Evolutionary conservation across 805 yeast species (phyloP), one percentile per base, ranked within the genome.

Genomic region (Candida fluviatilis): DNA sequence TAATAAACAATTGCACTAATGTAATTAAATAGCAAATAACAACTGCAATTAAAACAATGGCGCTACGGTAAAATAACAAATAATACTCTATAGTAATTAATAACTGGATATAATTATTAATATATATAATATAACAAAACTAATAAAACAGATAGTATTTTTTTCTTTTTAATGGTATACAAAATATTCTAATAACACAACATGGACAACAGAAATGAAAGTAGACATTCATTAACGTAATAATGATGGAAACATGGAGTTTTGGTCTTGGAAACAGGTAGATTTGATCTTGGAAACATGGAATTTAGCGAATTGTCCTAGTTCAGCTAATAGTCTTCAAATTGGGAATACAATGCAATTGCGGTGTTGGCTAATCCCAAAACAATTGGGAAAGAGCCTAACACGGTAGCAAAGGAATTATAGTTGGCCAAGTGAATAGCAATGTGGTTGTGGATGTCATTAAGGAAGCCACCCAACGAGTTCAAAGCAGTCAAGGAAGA

Each of bases 321-420:
- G 17, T 26, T 7, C n/a, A 13, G 7, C 41, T 53, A 68, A 51
- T 55, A 62, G 42, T 68, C 72, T 53, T 68, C 73, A 48, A 68
- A 66, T 53, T 69, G 75, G 26, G 80, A 74, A 55, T 76, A 76
- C 39, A 75, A 63, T 4, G 78, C 74, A 52, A 74, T 53, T 23
- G 65, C 53, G 23, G 74, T 58, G 44, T 70, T 67, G 47, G 77
- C 70, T 27, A 67, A 45, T 15, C 75, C 76, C 39, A 73, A 51
- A 33, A 73, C 58, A 24, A 74, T 49, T 32, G 76, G 71, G 60
- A 73, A 67, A 47, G 57, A 58, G 39, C 79, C 80, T 51, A 75
- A 73, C 28, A 51, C 42, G 13, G 46, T 37, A 25, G 57, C 46
- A 45, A 64, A 62, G 43, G 69, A 61, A 43, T 65, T 58, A 42